Conservation (phyloP, 495 filamentous ascomycete genomes). For the Aspergillus cristatus region DNA sequence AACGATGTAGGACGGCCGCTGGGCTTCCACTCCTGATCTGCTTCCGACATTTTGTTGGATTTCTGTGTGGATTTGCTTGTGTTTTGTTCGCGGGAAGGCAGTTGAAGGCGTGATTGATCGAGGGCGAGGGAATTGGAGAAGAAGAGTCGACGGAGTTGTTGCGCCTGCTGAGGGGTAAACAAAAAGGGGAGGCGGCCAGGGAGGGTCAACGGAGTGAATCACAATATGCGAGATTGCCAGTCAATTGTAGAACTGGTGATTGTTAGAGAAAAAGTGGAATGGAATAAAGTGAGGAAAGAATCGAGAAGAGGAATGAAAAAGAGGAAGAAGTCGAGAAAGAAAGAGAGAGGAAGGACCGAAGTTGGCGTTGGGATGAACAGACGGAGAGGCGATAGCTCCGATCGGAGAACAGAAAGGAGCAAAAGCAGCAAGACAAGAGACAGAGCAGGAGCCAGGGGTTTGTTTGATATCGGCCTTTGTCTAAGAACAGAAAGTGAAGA, state of each 20-base stretch:
- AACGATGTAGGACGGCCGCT: conserved; percentile 75
- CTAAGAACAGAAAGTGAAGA: neutral
- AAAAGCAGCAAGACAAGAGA: no score
- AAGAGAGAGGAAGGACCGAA: neutral
- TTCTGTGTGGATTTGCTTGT: conserved; percentile 10
- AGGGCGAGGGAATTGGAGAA: no score
- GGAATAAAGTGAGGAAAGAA: neutral
- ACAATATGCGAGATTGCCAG: no score
- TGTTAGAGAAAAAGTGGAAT: no score
- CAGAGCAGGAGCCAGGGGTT: conserved; percentile 1
- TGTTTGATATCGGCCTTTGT: neutral
- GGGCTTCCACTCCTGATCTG: conserved; percentile 69
- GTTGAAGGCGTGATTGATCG: no score
- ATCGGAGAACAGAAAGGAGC: neutral
- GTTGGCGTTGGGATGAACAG: no score
- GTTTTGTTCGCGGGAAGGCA: neutral
- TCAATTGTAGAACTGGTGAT: no score
- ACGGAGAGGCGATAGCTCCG: no score
- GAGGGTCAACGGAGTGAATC: no score
- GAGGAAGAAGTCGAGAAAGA: neutral
- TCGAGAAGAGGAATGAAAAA: neutral
- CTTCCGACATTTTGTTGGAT: conserved; percentile 44
- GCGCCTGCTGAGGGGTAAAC: neutral
- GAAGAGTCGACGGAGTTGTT: no score
- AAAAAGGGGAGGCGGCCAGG: neutral